Conservation (phyloP, 179 eudicot genomes). For the Heliamphora pulchella region DNA sequence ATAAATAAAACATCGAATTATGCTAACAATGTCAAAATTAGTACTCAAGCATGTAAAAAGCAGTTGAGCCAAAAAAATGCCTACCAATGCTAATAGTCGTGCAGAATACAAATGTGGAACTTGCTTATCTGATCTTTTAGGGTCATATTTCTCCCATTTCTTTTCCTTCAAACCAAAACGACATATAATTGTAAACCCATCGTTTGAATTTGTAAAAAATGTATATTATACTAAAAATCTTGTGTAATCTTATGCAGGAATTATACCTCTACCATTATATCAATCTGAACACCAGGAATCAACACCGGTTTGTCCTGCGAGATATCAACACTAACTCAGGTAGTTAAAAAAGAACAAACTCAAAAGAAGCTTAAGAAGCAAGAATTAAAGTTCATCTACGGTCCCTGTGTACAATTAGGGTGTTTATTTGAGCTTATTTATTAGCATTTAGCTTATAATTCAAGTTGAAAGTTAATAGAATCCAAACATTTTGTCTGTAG, state of each 20-base stretch:
- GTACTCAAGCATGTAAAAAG: conserved; percentile 5
- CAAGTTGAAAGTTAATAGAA: too few species aligned
- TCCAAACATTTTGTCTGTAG: too few species aligned
- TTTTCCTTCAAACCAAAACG: conserved; percentile 32
- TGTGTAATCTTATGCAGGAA: background rate
- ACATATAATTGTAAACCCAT: background rate
- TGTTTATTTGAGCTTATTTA: too few species aligned
- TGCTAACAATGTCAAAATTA: background rate
- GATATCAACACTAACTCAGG: conserved; percentile 9
- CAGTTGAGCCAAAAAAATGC: conserved; percentile 19
- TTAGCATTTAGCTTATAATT: too few species aligned
- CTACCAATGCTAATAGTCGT: conserved; percentile 52
- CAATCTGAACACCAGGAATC: conserved; percentile 61
- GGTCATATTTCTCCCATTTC: conserved; percentile 18
- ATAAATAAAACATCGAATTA: background rate
- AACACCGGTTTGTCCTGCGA: conserved; percentile 56
- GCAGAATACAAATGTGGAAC: conserved; percentile 50
- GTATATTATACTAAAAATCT: background rate
- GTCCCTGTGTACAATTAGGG: background rate
- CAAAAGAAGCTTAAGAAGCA: background rate
- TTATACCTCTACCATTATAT: conserved; percentile 77
- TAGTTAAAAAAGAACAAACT: background rate
- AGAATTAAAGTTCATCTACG: background rate
- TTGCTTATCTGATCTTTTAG: conserved; percentile 20
- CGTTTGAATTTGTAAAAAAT: conserved; percentile 4